Base-by-base conservation (phyloP, 1,139 yeast species). In the Yamadazyma sp. region DNA sequence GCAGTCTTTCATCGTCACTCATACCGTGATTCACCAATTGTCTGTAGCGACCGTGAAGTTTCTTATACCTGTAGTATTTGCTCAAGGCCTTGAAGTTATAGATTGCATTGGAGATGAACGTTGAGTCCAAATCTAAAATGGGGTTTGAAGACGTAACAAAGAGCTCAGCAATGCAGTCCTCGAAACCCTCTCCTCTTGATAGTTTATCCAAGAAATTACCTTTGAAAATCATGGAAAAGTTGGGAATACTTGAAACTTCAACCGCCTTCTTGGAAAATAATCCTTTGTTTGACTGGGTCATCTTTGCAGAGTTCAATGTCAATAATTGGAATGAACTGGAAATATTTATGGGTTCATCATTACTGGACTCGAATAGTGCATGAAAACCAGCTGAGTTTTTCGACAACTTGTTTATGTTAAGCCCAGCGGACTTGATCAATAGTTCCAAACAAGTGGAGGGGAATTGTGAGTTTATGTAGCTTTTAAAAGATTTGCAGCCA, bases 381-480 rank as follows among this genome's bases (percentile, higher is more conserved):
- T 81, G 82, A 53, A 70, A 83, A 0, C 89, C 90, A 1, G 88
- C 80, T 9, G 75, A 62, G 30, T 57, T 59, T 10, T 57, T 48
- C 17, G 55, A 47, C 20, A 76, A 43, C 39, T 66, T 60, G 13
- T 62, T 53, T 15, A 64, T 46, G 45, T 65, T 67, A 29, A 68
- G 48, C 2, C 67, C 60, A 6, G 52, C 51, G 2, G 64, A 67
- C 45, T 62, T 70, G 38, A 59, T 57, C 15, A 45, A 46, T 32
- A 57, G 45, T 27, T 57, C 66, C 31, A 62, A 55, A 16, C 59
- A 65, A 12, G 63, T 54, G 20, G 36, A 50, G 3, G 67, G 71
- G 33, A 38, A 50, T 18, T 41, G 42, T 11, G 46, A 39, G 8
- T 44, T 33, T 34, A 69, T 54, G 44, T 63, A 67, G 12, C 61